A percentile compares a stretch with the other conserved stretches of the same genome.
Evolutionary conservation across 129 eudicot species (phyloP).

Genomic region (Artemisia argyi): DNA sequence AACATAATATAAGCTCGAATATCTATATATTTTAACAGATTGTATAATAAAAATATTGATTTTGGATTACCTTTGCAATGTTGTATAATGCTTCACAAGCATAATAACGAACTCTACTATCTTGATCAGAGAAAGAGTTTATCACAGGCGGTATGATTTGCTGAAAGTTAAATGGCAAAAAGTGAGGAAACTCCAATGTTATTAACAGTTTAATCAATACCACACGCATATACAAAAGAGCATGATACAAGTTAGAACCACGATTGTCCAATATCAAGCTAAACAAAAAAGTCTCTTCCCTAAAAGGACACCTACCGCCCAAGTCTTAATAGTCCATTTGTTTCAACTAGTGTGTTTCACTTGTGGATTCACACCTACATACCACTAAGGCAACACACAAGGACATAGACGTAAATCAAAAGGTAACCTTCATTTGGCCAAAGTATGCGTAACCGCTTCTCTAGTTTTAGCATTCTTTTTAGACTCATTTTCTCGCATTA

Average conservation of each 20-base stretch:
- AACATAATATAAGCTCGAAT: slow-evolving; percentile 25
- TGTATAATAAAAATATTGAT: not conserved
- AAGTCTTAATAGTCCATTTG: too few relatives aligned
- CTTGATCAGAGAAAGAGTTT: slow-evolving; percentile 84
- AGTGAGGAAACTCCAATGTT: slow-evolving; percentile 37
- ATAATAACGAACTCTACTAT: slow-evolving; percentile 95
- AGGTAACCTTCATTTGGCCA: too few relatives aligned
- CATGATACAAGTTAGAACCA: not conserved
- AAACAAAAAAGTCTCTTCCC: not conserved
- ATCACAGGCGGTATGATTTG: slow-evolving; percentile 95
- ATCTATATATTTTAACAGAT: slow-evolving; percentile 4
- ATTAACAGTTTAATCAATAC: not conserved
- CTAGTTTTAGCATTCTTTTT: too few relatives aligned
- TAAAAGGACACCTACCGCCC: not conserved
- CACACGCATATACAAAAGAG: slow-evolving; percentile 7
- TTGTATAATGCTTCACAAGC: slow-evolving; percentile 98
- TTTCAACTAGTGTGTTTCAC: too few relatives aligned
- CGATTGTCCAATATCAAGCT: not conserved
- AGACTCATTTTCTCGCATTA: too few relatives aligned
- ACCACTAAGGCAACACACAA: too few relatives aligned
- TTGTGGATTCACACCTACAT: too few relatives aligned
- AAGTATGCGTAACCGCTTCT: too few relatives aligned
- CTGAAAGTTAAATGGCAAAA: slow-evolving; percentile 37
- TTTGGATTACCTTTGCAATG: slow-evolving; percentile 82
- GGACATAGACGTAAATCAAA: too few relatives aligned